phyloP scores from a whole-genome alignment of 139 green algal genomes.

The Chlorella sp. region DNA sequence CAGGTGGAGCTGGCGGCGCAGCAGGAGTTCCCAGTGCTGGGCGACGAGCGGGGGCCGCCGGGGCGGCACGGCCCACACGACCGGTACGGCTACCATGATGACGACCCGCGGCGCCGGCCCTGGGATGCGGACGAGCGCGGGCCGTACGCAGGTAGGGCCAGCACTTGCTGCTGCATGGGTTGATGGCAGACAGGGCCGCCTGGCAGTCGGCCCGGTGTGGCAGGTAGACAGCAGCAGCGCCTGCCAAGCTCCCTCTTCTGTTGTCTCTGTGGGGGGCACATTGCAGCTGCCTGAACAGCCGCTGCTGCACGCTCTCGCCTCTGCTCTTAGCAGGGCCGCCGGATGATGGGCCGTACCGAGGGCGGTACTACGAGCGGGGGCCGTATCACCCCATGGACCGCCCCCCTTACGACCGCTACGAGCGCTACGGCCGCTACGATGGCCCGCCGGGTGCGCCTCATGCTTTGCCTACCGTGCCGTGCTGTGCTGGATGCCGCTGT shows the following conservation, averaged over 20 bases:
- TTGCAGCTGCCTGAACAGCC: too few relatives aligned
- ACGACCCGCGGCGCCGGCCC: constrained; percentile 6
- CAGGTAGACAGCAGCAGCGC: too few relatives aligned
- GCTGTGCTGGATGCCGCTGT: too few relatives aligned
- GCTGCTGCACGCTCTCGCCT: too few relatives aligned
- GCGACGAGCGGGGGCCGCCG: not conserved
- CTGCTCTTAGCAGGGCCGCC: constrained; percentile 3
- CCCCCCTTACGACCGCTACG: not conserved
- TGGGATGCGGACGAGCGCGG: constrained; percentile 46
- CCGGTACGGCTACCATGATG: not conserved
- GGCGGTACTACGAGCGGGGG: constrained; percentile 6
- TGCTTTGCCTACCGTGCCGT: not conserved
- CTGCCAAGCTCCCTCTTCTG: too few relatives aligned
- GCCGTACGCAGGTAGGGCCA: constrained; percentile 14
- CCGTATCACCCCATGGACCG: constrained; percentile 14
- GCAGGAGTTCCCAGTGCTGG: constrained; percentile 50
- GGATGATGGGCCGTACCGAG: constrained; percentile 15
- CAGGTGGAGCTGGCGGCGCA: constrained; percentile 39
- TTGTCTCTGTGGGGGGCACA: too few relatives aligned
- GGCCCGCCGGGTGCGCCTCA: not conserved
- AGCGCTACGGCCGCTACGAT: constrained; percentile 5
- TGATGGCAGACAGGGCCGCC: too few relatives aligned
- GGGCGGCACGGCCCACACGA: not conserved
- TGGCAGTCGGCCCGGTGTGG: too few relatives aligned
- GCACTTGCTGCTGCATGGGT: too few relatives aligned